Evolutionary conservation across 139 green algal genomes (phyloP), one percentile per base, ranked within the genome.

Genomic region (Gonium pectorale): DNA sequence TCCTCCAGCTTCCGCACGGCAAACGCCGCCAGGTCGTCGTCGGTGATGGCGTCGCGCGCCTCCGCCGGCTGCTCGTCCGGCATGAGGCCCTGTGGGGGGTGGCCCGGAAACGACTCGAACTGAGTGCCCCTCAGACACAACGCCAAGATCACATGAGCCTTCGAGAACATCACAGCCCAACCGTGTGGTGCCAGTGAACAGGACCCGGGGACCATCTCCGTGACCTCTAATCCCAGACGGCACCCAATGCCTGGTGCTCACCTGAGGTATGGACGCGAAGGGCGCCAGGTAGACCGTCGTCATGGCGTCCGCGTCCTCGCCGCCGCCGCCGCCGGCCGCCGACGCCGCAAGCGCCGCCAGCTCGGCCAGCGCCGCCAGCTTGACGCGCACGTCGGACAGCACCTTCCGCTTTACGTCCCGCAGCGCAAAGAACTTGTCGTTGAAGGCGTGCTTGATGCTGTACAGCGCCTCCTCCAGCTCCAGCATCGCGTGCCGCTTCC

Each of bases 401-500:
- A 87, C 67, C 62, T 75, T 82, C 60, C 73, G 66, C 90, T 95
- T 96, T 6, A 91, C 74, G 22, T 94, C 91, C 0, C 92, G 83
- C 70, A 98, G 86, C 0, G 86, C 91, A 19, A 95, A 69, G 74
- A 98, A 92, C 33, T 79, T 79, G 8, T 74, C 29, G 89, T 97
- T 97, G 91, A 95, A 96, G 49, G 88, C 85, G 75, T 89, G 92
- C 19, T 88, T 84, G 35, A 89, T 86, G 7, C 38, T 24, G 60
- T 93, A 80, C 52, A 96, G 91, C 31, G 74, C 89, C 79, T 93
- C 86, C 74, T 94, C 89, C 74, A 97, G 88, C 64, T 93, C 66
- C 56, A 94, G 60, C 85, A 97, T 95, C 79, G 95, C 91, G 9
- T 77, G 67, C 5, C 90, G 81, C 88, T 96, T 96, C 51, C 86